phyloP scores from a whole-genome alignment of 2,329 filamentous ascomycete species.

The Ascomycota sp. region DNA sequence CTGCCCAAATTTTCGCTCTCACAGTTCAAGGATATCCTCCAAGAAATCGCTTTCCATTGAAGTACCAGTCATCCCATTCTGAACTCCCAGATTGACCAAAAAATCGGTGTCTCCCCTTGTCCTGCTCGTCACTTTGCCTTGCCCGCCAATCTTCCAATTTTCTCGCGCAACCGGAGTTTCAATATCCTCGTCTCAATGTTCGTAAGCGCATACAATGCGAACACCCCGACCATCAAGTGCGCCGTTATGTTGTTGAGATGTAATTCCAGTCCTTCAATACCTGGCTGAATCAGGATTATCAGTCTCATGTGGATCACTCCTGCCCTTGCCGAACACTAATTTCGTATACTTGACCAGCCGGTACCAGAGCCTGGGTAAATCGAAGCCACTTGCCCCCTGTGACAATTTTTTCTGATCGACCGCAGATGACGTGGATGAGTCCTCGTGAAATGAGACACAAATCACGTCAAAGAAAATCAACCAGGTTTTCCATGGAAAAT shows the following conservation, averaged over 20 bases:
- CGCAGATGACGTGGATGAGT: conserved; percentile 6
- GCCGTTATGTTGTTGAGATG: conserved; percentile 4
- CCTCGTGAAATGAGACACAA: neutral
- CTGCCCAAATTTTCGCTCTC: neutral
- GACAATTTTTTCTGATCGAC: no score
- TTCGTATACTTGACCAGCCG: conserved; percentile 2
- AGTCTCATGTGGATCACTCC: conserved; percentile 4
- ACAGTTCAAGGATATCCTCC: no score
- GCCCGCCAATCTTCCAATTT: neutral
- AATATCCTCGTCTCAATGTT: neutral
- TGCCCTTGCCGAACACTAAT: conserved; percentile 2
- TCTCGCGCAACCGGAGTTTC: neutral
- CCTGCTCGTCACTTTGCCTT: neutral
- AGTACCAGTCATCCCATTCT: neutral
- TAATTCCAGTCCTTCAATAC: conserved; percentile 4
- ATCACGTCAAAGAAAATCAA: neutral
- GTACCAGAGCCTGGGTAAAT: conserved; percentile 5
- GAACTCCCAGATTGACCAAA: conserved; percentile 1
- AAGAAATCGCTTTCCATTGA: conserved; percentile 1
- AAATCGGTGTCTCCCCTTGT: neutral
- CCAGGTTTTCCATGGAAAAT: no score
- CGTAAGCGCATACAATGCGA: no score
- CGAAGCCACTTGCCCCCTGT: no score
- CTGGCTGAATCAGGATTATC: conserved; percentile 4
- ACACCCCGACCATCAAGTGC: conserved; percentile 4